Base-by-base conservation (phyloP, 129 eudicot genomes). In the Flaveria sonorensis region DNA sequence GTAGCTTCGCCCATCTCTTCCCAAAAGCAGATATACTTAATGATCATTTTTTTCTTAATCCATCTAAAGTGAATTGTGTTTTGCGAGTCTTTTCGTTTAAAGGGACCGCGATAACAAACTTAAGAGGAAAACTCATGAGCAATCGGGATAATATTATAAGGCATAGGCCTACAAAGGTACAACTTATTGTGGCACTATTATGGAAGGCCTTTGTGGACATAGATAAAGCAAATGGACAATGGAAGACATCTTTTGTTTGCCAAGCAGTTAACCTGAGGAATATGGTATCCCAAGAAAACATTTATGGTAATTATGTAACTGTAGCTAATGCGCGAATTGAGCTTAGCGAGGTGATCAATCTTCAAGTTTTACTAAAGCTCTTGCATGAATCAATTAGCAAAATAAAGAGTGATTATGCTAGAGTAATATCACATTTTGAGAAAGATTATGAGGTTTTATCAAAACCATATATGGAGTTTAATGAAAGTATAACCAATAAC, bases 191-290 rank as follows among this genome's bases (percentile, higher is more conserved):
- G 15, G 75, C 80, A 9, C 16, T 74, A 4, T 56, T 81, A 28
- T 81, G 12, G 40, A 69, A 74, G 76, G 76, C 76, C 23, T 45
- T 81, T 28, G 13, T 74, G 23, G 52, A 32, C 43, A 39, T 68
- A 1, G 84, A 81, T 45, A 19, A 6, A 1, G 76, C 13, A 28
- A 74, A 81, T 68, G 55, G 80, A 19, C 48, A 39, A 21, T 68
- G 65, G 2, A 75, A 71, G 47, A 10, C 76, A 11, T 21, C 59
- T 0, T 43, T 48, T n/a, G 19, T 47, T 6, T 10, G 9, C 11
- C 83, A 61, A 47, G 45, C 72, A 14, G 68, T 62, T 18, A 78
- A 78, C 40, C 15, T 78, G 42, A 59, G 83, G 56, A 76, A 63
- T 21, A 60, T 39, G 11, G 51, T 24, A 4, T 43, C 10, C 30